Evolutionary conservation across 1,284 basidiomycete species (phyloP).

Genomic region (Uromyces viciae-fabae): DNA sequence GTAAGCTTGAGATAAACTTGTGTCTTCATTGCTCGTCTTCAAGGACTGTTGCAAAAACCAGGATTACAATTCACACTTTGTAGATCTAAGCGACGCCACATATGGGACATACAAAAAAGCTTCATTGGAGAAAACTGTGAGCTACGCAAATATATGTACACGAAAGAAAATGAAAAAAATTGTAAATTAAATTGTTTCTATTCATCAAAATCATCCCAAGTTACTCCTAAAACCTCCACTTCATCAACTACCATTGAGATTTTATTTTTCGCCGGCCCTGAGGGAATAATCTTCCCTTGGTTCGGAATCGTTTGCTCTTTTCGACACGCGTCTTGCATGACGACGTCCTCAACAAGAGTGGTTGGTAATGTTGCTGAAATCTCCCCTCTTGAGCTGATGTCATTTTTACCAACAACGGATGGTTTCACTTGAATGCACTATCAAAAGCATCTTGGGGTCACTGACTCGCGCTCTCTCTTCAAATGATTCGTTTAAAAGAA

Average conservation of each 20-base stretch:
- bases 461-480: not conserved
- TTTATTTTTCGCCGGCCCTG: not conserved
- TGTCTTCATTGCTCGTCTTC: too few relatives aligned
- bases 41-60: too few relatives aligned
- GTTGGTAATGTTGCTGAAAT: not conserved
- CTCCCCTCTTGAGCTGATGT: not conserved
- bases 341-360: not conserved
- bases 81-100: too few relatives aligned
- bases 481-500: not conserved
- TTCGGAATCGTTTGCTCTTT: not conserved
- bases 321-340: not conserved
- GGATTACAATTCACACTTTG: too few relatives aligned
- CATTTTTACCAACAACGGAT: not conserved
- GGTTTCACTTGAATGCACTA: too few relatives aligned
- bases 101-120: too few relatives aligned
- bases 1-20: too few relatives aligned
- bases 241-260: conserved; percentile 22
- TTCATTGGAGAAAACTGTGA: too few relatives aligned
- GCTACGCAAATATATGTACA: too few relatives aligned
- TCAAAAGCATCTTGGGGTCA: not conserved
- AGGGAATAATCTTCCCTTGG: not conserved
- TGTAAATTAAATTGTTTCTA: too few relatives aligned
- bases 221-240: conserved; percentile 36
- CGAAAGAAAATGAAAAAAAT: too few relatives aligned
- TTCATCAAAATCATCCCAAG: conserved; percentile 39